These are phyloP conservation scores for Butyriboletus pseudospeciosus DNA, from an alignment of 1,284 basidiomycete species.

Conservation along the genomic window DNA sequence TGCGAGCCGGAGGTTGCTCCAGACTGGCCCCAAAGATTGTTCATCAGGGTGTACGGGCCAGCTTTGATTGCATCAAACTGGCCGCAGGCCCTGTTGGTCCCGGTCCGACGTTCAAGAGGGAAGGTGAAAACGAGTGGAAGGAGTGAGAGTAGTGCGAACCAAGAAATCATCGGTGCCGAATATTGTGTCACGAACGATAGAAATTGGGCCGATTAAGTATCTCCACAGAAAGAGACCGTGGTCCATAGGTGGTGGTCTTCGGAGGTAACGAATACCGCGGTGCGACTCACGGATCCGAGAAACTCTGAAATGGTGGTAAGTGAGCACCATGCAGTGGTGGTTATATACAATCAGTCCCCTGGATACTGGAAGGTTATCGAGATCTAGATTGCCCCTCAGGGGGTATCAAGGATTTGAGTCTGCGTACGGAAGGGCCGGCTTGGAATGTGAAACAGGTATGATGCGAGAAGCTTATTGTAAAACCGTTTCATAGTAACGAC, in stretches of 20 bases:
- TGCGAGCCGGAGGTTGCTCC: conserved; percentile 50
- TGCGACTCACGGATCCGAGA: background rate
- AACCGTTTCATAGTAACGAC: background rate
- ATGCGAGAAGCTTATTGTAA: background rate
- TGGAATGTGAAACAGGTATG: background rate
- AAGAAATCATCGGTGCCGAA: conserved; percentile 14
- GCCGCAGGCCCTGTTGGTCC: conserved; percentile 30
- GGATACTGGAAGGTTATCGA: background rate
- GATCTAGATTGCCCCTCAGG: background rate
- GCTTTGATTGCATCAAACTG: conserved; percentile 49
- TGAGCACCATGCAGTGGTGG: background rate
- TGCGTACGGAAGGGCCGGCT: background rate
- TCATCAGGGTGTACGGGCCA: conserved; percentile 45
- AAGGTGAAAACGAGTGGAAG: conserved; percentile 19
- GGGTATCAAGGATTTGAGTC: background rate
- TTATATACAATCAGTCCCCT: background rate
- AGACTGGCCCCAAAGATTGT: conserved; percentile 51
- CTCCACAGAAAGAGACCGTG: background rate
- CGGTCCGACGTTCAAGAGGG: conserved; percentile 13
- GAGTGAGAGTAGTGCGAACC: conserved; percentile 14
- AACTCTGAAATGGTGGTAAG: background rate
- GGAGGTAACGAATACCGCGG: background rate
- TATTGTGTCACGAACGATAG: background rate
- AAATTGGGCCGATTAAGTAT: conserved; percentile 9
- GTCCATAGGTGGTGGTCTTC: background rate